Conservation (phyloP, 1,284 basidiomycete species). For the Neonothopanus nambi region DNA sequence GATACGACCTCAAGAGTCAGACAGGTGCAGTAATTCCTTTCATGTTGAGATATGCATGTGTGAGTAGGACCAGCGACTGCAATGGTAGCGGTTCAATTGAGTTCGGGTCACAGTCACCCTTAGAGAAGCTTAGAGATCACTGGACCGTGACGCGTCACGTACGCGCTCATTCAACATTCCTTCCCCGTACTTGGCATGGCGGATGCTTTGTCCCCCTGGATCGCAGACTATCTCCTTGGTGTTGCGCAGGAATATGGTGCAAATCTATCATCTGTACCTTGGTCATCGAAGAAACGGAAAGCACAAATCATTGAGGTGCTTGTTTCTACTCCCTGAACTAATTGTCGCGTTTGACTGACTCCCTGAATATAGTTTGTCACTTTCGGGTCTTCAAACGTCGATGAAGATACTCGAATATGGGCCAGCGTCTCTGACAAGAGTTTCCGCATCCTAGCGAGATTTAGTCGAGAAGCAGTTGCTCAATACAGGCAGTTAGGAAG, state of each 20-base stretch:
- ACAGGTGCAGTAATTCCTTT: too few species aligned
- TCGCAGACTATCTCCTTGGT: constrained; percentile 46
- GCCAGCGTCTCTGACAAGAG: constrained; percentile 44
- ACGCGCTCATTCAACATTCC: too few species aligned
- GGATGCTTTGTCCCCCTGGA: constrained; percentile 50
- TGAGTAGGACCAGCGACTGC: too few species aligned
- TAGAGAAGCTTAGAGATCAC: too few species aligned
- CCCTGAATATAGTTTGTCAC: constrained; percentile 33
- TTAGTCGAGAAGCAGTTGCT: constrained; percentile 38
- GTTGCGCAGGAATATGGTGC: constrained; percentile 52
- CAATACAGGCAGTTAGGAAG: constrained; percentile 33
- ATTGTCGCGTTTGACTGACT: neutral
- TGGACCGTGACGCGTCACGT: too few species aligned
- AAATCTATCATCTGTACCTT: constrained; percentile 36
- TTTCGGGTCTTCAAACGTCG: constrained; percentile 25
- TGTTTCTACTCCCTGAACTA: neutral
- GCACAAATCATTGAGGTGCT: constrained; percentile 57
- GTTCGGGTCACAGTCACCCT: too few species aligned
- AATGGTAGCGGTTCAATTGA: too few species aligned
- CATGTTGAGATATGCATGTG: too few species aligned
- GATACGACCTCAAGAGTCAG: too few species aligned
- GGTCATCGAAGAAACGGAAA: constrained; percentile 37
- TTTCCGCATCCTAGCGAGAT: constrained; percentile 37
- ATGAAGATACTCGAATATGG: constrained; percentile 42
- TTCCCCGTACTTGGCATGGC: constrained; percentile 43